Base-by-base conservation (phyloP, 768 basidiomycete species). In the Paxillus ammoniavirescens region DNA sequence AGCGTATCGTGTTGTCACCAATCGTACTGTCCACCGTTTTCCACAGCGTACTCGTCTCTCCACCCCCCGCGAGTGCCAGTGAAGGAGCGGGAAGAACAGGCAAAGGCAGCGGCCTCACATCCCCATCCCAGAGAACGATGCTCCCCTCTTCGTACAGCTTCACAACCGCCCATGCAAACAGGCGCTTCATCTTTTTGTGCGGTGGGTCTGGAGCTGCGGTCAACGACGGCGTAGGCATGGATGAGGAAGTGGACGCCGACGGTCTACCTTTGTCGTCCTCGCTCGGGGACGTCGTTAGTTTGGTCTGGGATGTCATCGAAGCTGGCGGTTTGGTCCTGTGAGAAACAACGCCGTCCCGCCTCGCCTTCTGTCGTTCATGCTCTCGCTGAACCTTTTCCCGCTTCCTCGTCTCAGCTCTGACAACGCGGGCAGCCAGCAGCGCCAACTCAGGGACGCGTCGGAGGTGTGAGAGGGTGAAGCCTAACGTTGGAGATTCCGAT, bases 391-490 rank as follows among this genome's bases (percentile, higher is more conserved):
- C 80, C 42, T 78, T 77, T 13, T 71, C 67, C n/a, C 82, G 76
- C 13, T 82, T 77, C 56, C 78, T 80, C 3, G 70, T 70, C 48
- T 87, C 87, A 2, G 83, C 82, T 41, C 79, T 73, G 10, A 86
- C 84, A 2, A 91, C 83, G 9, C 84, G 75, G 21, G 75, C 71
- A 5, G 89, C 88, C 51, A 92, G 74, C 12, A 81, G 73, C 0
- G 79, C 73, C 3, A 92, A 75, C 59, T 89, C 89, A 8, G 89
- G 87, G 0, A 91, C 86, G 43, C 89, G 86, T 7, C 88, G 82
- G 2, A 92, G 76, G 61, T 90, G 84, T 0, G 89, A 89, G 7
- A 91, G 68, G 0, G 88, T 85, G 64, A 86, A 89, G 1, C 87
- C 87, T 35, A 69, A 66, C 1, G 37, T 55, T 3, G 50, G 38